Evolutionary conservation across 75 land plant genomes (phyloP).

Genomic region (Picea glauca): DNA sequence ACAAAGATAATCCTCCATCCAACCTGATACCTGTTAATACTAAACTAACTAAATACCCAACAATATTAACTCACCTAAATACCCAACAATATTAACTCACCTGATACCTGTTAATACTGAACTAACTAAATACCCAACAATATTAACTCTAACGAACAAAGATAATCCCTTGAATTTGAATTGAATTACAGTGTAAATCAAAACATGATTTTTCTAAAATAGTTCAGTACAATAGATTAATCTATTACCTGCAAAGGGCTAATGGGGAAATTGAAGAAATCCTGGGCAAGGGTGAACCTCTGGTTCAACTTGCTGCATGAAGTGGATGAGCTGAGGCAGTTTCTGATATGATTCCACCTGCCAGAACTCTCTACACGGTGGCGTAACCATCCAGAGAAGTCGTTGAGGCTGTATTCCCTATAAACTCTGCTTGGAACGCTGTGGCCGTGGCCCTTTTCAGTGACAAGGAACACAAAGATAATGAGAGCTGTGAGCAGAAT

Average conservation of each 20-base stretch:
- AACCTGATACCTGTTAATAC: no score
- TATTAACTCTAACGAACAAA: no score
- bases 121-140: no score
- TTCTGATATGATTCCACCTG: constrained; percentile 56
- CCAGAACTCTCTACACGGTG: constrained; percentile 28
- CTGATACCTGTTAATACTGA: no score
- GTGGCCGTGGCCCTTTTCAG: constrained; percentile 30
- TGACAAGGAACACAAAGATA: constrained; percentile 50
- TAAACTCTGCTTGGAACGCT: constrained; percentile 37
- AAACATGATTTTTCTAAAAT: no score
- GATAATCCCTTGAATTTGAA: no score
- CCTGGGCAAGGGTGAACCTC: constrained; percentile 33
- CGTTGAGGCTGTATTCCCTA: constrained; percentile 59
- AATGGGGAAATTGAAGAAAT: constrained; percentile 49
- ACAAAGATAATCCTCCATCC: no score
- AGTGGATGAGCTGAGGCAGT: constrained; percentile 37
- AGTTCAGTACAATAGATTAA: neutral
- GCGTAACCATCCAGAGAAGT: constrained; percentile 66
- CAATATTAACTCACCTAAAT: no score
- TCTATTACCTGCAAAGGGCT: constrained; percentile 52
- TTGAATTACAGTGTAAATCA: no score
- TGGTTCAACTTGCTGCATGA: constrained; percentile 45
- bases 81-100: no score
- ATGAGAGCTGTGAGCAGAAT: constrained; percentile 39
- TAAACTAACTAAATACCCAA: no score